phyloP scores from a whole-genome alignment of 2,329 filamentous ascomycete species.

The Fusarium euwallaceae region DNA sequence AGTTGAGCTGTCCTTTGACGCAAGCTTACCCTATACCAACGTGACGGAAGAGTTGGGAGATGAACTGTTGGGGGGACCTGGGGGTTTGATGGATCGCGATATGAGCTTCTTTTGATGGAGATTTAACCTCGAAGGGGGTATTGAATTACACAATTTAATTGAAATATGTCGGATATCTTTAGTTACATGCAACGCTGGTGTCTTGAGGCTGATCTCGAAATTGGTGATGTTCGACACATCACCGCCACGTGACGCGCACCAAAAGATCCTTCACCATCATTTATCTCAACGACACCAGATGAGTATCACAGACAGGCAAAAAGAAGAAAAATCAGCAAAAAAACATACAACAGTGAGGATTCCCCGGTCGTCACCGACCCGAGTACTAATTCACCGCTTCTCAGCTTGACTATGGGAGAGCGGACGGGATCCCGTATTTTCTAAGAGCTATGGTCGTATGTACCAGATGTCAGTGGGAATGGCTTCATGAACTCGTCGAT shows the following conservation, averaged over 20 bases:
- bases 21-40: background rate
- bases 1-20: background rate
- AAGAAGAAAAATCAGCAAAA: background rate
- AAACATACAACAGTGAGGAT: slow-evolving; percentile 14
- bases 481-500: background rate
- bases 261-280: background rate
- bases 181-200: background rate
- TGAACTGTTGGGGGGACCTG: background rate
- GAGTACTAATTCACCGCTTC: slow-evolving; percentile 13
- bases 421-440: slow-evolving; percentile 5
- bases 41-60: background rate
- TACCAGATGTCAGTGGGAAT: background rate
- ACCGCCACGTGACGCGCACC: background rate
- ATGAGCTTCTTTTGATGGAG: background rate
- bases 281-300: background rate
- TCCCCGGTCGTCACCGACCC: slow-evolving; percentile 11
- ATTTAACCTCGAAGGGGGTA: background rate
- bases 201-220: background rate
- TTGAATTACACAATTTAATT: background rate
- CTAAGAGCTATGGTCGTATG: slow-evolving; percentile 12
- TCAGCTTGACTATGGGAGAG: slow-evolving; percentile 7
- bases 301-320: background rate
- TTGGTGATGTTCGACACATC: background rate
- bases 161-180: background rate
- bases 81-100: background rate